Evolutionary conservation across 2,329 filamentous ascomycete species (phyloP), one percentile per base, ranked within the genome.

Genomic region (Aspergillus latus): DNA sequence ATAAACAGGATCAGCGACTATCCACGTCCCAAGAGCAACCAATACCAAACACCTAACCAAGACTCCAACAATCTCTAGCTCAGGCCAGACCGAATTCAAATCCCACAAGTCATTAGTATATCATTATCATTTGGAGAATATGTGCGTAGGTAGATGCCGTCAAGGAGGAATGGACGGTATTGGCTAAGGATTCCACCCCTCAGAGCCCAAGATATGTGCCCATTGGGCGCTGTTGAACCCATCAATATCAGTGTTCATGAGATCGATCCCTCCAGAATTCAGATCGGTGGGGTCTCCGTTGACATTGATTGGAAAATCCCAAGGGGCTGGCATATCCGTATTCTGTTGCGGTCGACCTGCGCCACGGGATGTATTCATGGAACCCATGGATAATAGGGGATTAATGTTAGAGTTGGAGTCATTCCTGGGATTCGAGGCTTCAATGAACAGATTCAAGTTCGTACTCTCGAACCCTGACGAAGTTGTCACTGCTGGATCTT

Each of bases 201-300:
- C 54, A 11, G 58, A 56, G 5, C 49, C 52, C 36, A 73, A 51
- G 1, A 73, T 64, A 28, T 72, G 66, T 3, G 68, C 67, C 70
- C 74, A 76, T 39, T 74, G 71, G 3, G 66, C 65, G 15, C 73
- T 72, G 28, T 58, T 69, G 7, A 73, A 60, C 11, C 63, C 54
- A 32, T 68, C 68, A 47, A 73, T 56, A 13, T 63, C 63, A 1
- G 61, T 44, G 29, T 57, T 46, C 10, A 60, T 59, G 26, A 66
- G 62, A 36, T 66, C 63, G 16, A 60, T 43, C 49, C 61, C 60
- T 11, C 45, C 59, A 11, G 56, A 16, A 16, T 56, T 58, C 1
- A 61, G 51, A 21, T 40, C 39, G 30, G 46, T 57, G n/a, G 62
- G 58, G 4, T 59, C 52, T 2, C 54, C 37, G 1, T 59, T 40